Conservation (phyloP, 108 stramenopile genomes). For the Skeletonema costatum region DNA sequence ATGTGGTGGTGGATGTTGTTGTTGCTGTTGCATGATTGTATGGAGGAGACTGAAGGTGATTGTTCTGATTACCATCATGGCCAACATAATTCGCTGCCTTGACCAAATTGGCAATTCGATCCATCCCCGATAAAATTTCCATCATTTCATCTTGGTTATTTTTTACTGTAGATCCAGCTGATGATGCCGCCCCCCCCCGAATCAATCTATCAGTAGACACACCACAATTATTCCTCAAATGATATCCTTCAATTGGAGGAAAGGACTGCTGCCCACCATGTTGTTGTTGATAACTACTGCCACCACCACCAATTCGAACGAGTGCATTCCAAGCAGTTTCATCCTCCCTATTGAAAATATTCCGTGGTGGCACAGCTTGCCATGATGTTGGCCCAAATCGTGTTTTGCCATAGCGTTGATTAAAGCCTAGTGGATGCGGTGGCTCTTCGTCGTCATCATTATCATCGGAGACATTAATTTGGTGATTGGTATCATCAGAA, state of each 20-base stretch:
- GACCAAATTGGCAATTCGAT: slow-evolving; percentile 46
- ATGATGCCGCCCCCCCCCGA: background rate
- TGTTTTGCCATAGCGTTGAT: slow-evolving; percentile 47
- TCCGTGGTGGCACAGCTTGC: background rate
- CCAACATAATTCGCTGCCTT: slow-evolving; percentile 29
- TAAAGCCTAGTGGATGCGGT: slow-evolving; percentile 77
- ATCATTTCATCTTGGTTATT: background rate
- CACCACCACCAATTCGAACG: slow-evolving; percentile 3
- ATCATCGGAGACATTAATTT: slow-evolving; percentile 12
- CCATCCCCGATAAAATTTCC: slow-evolving; percentile 32
- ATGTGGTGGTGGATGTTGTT: background rate
- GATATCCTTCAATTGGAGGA: slow-evolving; percentile 7
- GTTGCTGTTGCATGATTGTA: background rate
- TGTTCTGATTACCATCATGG: background rate
- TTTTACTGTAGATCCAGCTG: background rate
- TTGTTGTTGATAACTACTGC: background rate
- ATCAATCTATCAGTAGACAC: slow-evolving; percentile 5
- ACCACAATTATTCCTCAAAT: slow-evolving; percentile 5
- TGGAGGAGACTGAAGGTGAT: background rate
- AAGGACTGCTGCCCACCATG: background rate
- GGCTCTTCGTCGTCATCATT: slow-evolving; percentile 46
- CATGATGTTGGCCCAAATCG: slow-evolving; percentile 54
- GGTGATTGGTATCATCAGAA: background rate
- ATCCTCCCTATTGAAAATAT: slow-evolving; percentile 7
- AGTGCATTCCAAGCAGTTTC: slow-evolving; percentile 43